These are phyloP conservation scores for Rubia peregrina DNA, from an alignment of 305 asterid species.

Conservation along the genomic window DNA sequence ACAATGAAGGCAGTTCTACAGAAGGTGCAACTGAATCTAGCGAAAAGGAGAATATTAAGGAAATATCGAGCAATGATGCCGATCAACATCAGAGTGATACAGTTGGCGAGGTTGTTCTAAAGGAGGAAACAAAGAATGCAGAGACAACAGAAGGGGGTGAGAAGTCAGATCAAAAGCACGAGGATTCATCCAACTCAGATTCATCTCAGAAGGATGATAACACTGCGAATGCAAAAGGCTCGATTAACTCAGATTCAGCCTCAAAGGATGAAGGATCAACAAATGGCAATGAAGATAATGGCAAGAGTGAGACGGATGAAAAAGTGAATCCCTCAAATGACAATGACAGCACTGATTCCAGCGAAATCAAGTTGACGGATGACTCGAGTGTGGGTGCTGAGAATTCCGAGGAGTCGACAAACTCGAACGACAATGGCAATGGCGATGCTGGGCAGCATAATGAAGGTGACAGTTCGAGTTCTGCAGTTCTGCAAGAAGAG, in stretches of 20 bases:
- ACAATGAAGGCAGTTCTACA: conserved; percentile 15
- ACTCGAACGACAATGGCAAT: conserved; percentile 22
- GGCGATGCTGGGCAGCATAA: conserved; percentile 18
- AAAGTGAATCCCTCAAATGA: conserved; percentile 38
- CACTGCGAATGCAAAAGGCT: conserved; percentile 9
- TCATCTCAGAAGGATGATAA: conserved; percentile 17
- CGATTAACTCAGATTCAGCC: conserved; percentile 17
- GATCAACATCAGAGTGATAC: conserved; percentile 23
- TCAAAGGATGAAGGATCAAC: background rate
- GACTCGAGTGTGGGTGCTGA: conserved; percentile 17
- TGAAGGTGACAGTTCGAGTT: conserved; percentile 30
- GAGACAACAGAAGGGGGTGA: conserved; percentile 11
- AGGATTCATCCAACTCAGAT: conserved; percentile 12
- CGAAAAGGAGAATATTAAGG: conserved; percentile 19
- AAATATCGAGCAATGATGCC: conserved; percentile 11
- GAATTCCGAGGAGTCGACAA: conserved; percentile 19
- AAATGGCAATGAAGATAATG: conserved; percentile 20
- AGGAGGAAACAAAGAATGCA: conserved; percentile 24
- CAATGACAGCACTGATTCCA: conserved; percentile 38
- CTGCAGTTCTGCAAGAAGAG: conserved; percentile 53
- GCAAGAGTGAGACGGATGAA: conserved; percentile 28
- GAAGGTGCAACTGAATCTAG: conserved; percentile 18
- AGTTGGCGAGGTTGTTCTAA: conserved; percentile 8
- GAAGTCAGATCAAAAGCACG: conserved; percentile 20
- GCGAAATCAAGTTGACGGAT: conserved; percentile 27